Conservation (phyloP, 371 early-diverging fungal species). For the Coemansia sp. region DNA sequence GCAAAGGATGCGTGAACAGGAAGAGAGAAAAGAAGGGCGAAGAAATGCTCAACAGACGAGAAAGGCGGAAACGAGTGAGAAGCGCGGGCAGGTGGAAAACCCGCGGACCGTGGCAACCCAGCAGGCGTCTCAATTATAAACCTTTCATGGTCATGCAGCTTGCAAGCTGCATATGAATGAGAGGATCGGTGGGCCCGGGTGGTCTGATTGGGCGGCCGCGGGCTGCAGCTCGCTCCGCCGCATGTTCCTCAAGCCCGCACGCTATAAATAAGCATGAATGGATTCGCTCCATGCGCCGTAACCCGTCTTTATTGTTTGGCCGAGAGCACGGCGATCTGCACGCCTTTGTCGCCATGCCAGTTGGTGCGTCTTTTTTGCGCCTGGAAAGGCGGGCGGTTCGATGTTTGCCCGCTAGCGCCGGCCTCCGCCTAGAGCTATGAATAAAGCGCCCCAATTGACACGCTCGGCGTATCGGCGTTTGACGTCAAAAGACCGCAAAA, state of each 20-base stretch:
- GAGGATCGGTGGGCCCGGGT: not conserved
- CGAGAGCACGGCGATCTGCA: not conserved
- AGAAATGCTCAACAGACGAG: not conserved
- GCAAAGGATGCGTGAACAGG: conserved; percentile 4
- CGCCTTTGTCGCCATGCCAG: not conserved
- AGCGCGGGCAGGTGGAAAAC: not conserved
- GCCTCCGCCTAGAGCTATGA: no score
- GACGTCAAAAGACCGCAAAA: no score
- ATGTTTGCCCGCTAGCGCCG: no score
- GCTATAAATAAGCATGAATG: conserved; percentile 5
- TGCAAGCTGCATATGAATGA: conserved; percentile 6
- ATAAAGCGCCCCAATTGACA: no score
- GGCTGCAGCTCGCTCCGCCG: not conserved
- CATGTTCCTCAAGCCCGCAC: not conserved
- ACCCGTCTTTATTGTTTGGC: not conserved
- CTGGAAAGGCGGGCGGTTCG: not conserved
- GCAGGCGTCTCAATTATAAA: not conserved
- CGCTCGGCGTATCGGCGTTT: no score
- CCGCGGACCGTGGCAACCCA: not conserved
- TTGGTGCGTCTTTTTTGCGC: not conserved
- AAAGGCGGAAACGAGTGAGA: not conserved
- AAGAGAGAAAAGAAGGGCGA: not conserved
- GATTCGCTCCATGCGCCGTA: not conserved
- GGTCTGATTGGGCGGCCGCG: conserved; percentile 8
- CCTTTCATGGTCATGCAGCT: not conserved